Evolutionary conservation across 306 rosid genomes (phyloP).

Genomic region (Lagenaria siceraria): DNA sequence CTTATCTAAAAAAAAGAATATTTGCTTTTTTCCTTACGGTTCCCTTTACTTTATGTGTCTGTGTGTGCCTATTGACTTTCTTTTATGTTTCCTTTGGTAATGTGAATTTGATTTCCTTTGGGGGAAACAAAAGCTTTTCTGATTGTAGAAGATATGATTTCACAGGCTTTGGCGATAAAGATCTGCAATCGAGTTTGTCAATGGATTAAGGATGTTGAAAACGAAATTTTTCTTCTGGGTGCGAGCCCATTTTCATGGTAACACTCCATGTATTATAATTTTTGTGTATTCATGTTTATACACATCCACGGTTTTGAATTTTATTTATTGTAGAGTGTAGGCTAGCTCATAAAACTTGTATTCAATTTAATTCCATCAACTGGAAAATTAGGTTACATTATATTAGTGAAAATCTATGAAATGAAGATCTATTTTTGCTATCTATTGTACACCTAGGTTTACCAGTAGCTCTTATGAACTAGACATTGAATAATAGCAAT

Average conservation of each 20-base stretch:
- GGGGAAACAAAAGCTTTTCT: neutral
- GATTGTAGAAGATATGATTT: slow-evolving; percentile 9
- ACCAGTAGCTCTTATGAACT: neutral
- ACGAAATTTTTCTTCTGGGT: slow-evolving; percentile 87
- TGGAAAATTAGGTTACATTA: neutral
- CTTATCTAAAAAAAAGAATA: too few species aligned
- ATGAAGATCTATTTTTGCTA: neutral
- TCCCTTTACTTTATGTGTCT: neutral
- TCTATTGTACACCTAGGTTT: neutral
- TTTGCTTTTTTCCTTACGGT: neutral
- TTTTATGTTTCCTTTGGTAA: neutral
- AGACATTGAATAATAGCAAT: neutral
- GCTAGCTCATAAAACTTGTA: slow-evolving; percentile 1
- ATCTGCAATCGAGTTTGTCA: slow-evolving; percentile 92
- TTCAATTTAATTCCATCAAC: neutral
- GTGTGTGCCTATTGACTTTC: neutral
- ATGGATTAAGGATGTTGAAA: slow-evolving; percentile 93
- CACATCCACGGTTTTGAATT: slow-evolving; percentile 7
- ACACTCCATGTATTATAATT: slow-evolving; percentile 38
- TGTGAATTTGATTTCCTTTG: neutral
- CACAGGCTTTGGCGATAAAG: slow-evolving; percentile 85
- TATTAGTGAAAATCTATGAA: neutral
- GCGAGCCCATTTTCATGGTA: slow-evolving; percentile 98
- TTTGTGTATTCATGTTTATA: slow-evolving; percentile 15
- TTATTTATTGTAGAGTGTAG: neutral